Evolutionary conservation across 148 eudicot species (phyloP).

Genomic region (Heliamphora exappendiculata): DNA sequence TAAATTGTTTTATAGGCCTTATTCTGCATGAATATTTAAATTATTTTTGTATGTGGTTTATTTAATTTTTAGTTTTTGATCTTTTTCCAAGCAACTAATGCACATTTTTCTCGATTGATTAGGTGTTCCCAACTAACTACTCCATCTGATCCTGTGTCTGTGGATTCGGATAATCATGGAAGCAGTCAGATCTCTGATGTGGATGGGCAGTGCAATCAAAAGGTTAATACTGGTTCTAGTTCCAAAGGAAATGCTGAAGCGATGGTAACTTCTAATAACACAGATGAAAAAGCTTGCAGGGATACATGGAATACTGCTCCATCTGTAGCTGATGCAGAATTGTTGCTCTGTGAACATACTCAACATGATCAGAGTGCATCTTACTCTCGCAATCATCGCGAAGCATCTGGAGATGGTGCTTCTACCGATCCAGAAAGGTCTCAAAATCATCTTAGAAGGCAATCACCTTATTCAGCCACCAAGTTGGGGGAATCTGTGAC

Average conservation of each 20-base stretch:
- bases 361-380: constrained; percentile 2
- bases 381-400: constrained; percentile 12
- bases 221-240: constrained; percentile 8
- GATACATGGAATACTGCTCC: constrained; percentile 8
- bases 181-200: constrained; percentile 19
- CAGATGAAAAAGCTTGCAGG: constrained; percentile 6
- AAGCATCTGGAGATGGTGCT: constrained; percentile 1
- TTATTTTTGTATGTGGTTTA: neutral
- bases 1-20: neutral
- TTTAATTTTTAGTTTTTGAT: neutral
- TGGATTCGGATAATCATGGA: constrained; percentile 15
- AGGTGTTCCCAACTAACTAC: constrained; percentile 16
- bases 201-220: neutral
- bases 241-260: constrained; percentile 18
- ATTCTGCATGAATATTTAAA: neutral
- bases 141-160: constrained; percentile 3
- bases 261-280: constrained; percentile 14
- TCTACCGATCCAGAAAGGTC: constrained; percentile 5
- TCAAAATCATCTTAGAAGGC: neutral
- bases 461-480: constrained; percentile 10
- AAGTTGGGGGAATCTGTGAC: constrained; percentile 9
- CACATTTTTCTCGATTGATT: neutral
- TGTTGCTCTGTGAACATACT: constrained; percentile 7
- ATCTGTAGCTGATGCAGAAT: constrained; percentile 13
- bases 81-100: neutral